Conservation (phyloP, 2,329 filamentous ascomycete species). For the Graphiopsis chlorocephala region DNA sequence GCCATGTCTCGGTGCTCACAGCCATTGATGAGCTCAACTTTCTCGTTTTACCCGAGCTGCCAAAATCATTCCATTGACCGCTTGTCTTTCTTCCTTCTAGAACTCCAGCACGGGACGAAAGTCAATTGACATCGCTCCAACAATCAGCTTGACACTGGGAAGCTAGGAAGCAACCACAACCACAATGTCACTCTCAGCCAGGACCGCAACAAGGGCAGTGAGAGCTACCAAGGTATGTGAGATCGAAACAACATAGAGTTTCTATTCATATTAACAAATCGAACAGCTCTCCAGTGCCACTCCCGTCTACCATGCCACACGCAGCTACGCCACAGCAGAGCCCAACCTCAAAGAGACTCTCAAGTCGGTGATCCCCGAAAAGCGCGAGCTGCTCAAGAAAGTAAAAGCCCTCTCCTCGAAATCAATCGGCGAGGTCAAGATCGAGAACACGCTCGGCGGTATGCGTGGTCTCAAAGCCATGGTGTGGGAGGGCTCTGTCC, state of each 20-base stretch:
- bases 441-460: conserved; percentile 90
- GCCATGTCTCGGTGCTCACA: neutral
- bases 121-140: neutral
- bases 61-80: neutral
- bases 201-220: conserved; percentile 61
- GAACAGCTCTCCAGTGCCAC: conserved; percentile 27
- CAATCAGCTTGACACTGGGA: neutral
- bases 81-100: neutral
- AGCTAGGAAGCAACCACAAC: neutral
- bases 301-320: conserved; percentile 30
- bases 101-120: neutral
- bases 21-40: conserved; percentile 4
- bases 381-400: conserved; percentile 89
- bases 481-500: conserved; percentile 97
- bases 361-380: conserved; percentile 79
- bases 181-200: conserved; percentile 63
- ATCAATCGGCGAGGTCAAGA: conserved; percentile 85
- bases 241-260: conserved; percentile 5
- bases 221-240: conserved; percentile 59
- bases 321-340: conserved; percentile 72
- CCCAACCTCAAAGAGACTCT: conserved; percentile 87
- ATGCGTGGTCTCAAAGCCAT: conserved; percentile 96
- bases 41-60: neutral
- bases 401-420: conserved; percentile 83
- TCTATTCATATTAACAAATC: neutral